Conservation (phyloP, 129 eudicot species). For the Saposhnikovia divaricata region DNA sequence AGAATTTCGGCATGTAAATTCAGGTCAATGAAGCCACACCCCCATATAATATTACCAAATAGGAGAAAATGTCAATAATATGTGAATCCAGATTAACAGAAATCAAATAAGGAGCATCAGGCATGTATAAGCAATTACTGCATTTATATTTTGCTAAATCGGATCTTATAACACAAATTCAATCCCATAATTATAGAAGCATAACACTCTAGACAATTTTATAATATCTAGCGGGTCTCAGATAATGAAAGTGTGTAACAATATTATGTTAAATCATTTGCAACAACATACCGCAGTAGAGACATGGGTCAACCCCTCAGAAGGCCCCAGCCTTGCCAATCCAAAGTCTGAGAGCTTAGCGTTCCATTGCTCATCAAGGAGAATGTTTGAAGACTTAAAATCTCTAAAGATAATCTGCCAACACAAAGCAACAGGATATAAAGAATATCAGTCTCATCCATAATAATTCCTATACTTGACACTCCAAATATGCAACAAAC, state of each 20-base stretch:
- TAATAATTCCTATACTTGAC: neutral
- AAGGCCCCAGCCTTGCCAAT: slow-evolving; percentile 83
- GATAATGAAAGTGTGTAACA: neutral
- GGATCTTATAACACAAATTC: neutral
- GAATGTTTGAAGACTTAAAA: slow-evolving; percentile 86
- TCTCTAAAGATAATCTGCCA: slow-evolving; percentile 73
- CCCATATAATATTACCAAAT: neutral
- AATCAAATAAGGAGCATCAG: neutral
- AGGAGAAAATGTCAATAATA: neutral
- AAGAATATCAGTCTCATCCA: neutral
- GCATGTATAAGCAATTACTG: neutral
- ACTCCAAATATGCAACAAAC: neutral
- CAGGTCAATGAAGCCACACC: neutral
- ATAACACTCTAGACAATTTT: neutral
- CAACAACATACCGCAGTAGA: slow-evolving; percentile 69
- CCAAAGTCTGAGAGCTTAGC: slow-evolving; percentile 94
- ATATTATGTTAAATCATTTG: neutral
- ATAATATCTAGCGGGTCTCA: neutral
- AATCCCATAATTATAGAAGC: neutral
- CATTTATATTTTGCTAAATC: neutral
- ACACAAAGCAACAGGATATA: neutral
- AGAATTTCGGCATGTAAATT: neutral
- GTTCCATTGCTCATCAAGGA: slow-evolving; percentile 74
- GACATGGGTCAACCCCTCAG: slow-evolving; percentile 75
- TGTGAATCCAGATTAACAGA: neutral